Evolutionary conservation across 345 rosid species (phyloP), one percentile per base, ranked within the genome.

Genomic region (Sonneratia alba): DNA sequence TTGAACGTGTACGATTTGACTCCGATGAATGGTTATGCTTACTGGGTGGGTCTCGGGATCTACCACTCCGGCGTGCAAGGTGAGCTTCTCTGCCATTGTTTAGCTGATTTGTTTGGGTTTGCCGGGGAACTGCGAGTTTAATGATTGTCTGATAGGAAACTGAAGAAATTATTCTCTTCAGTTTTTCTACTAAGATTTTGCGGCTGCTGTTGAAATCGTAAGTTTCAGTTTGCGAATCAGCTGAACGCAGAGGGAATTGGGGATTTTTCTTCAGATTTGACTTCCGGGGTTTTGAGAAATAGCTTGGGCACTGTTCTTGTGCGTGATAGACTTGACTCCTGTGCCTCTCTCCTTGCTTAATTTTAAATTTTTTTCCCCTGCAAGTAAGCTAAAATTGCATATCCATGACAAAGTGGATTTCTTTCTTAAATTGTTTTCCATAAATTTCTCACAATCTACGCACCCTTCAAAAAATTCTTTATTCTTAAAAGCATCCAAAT

Each of bases 51-150:
- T 27, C 97, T 94, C 61, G 96, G 98, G 68, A 83, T 94, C 71
- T 94, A 91, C 79, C 98, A 94, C 81, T 94, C 97, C 51, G 97
- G 98, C 55, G 97, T 94, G n/a, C 95, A 91, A 84, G 92, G 97
- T 94, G 16, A 55, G 67, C 13, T 15, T 42, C 2, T 67, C 19
- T 15, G 16, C 43, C 62, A 3, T 19, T 42, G 47, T 0, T 57
- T 7, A 61, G 14, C 27, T 66, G 32, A 72, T 45, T 0, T 32
- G 57, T 9, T 27, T 66, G 21, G 67, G 1, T 61, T 22, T 55
- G 64, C 51, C 66, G 36, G 21, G 12, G 66, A 69, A 73, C 62
- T 77, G 84, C 47, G 42, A 75, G 53, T 40, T 40, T 57, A 49
- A 78, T 61, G 73, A 40, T 27, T 66, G 77, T 51, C 67, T 27